Percentiles rank a stretch among this genome's conserved stretches.
Conservation (phyloP, 2,329 filamentous ascomycete species). For the Aureobasidium lini region DNA sequence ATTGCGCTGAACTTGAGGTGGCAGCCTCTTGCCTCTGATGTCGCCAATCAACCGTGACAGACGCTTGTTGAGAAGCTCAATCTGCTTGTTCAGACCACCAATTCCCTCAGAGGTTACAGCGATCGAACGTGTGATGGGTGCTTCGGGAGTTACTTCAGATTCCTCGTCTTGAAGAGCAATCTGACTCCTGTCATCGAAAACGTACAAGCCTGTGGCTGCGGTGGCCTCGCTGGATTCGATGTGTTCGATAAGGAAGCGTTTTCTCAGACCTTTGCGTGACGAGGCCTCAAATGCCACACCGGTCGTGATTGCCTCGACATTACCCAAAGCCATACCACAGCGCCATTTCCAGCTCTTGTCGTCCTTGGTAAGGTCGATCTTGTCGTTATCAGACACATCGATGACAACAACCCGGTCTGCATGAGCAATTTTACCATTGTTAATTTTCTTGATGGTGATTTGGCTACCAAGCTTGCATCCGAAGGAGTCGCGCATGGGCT, state of each 20-base stretch:
- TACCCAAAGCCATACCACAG: conserved; percentile 26
- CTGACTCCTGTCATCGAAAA: conserved; percentile 21
- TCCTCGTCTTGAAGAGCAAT: conserved; percentile 21
- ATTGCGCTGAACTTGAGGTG: conserved; percentile 27
- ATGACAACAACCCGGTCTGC: conserved; percentile 53
- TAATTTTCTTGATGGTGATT: conserved; percentile 52
- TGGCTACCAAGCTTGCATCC: conserved; percentile 65
- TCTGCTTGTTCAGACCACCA: conserved; percentile 59
- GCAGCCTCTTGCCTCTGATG: conserved; percentile 13
- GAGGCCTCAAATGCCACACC: conserved; percentile 64
- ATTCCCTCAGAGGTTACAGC: conserved; percentile 43
- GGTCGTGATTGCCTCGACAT: conserved; percentile 61
- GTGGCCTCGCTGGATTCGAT: conserved; percentile 38
- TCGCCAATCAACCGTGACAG: conserved; percentile 37
- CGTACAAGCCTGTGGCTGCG: conserved; percentile 10
- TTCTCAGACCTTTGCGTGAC: conserved; percentile 47
- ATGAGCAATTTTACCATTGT: conserved; percentile 40
- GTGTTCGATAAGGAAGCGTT: conserved; percentile 53
- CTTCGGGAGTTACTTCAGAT: conserved; percentile 13
- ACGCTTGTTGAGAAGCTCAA: conserved; percentile 59
- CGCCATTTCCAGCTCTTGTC: conserved; percentile 30
- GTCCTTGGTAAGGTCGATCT: conserved; percentile 22
- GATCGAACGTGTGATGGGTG: conserved; percentile 14
- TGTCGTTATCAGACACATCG: conserved; percentile 40
- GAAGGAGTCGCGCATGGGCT: conserved; percentile 64